A percentile compares a stretch with the other conserved stretches of the same genome.
Evolutionary conservation across 257 asterid genomes (phyloP).

Genomic region (Solanum dulcamara): DNA sequence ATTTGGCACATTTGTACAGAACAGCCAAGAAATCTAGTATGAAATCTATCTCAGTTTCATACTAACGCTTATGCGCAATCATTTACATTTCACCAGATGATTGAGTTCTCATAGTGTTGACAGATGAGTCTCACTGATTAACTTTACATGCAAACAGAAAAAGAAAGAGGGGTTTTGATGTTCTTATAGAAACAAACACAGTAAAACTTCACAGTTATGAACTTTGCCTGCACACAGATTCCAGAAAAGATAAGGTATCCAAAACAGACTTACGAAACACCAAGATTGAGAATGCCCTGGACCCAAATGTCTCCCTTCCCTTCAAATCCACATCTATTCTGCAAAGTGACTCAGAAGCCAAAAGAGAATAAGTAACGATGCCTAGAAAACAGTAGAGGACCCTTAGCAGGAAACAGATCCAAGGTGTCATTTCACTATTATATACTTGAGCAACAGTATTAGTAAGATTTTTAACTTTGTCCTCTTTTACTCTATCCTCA

Average conservation of each 20-base stretch:
- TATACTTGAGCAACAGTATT: neutral
- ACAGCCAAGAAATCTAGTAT: too few relatives aligned
- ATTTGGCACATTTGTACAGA: too few relatives aligned
- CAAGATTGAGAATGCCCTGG: conserved; percentile 79
- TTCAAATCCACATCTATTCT: conserved; percentile 99
- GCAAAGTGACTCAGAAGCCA: conserved; percentile 15
- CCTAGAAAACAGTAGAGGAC: neutral
- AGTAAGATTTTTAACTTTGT: neutral
- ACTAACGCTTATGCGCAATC: too few relatives aligned
- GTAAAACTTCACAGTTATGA: neutral
- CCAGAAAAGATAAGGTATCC: neutral
- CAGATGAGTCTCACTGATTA: neutral
- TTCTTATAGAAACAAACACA: neutral
- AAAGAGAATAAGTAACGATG: neutral
- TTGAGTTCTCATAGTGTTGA: too few relatives aligned
- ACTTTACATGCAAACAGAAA: neutral
- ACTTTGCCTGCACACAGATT: neutral
- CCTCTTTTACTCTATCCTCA: neutral
- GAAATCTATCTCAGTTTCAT: too few relatives aligned
- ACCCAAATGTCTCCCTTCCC: conserved; percentile 98
- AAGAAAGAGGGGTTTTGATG: neutral
- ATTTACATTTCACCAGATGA: too few relatives aligned
- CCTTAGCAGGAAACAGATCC: neutral
- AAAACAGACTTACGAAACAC: conserved; percentile 64
- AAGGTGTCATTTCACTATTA: neutral